A percentile compares a stretch with the other conserved stretches of the same genome.
Evolutionary conservation across 768 basidiomycete genomes (phyloP).

Genomic region (Kondoa subrosea): DNA sequence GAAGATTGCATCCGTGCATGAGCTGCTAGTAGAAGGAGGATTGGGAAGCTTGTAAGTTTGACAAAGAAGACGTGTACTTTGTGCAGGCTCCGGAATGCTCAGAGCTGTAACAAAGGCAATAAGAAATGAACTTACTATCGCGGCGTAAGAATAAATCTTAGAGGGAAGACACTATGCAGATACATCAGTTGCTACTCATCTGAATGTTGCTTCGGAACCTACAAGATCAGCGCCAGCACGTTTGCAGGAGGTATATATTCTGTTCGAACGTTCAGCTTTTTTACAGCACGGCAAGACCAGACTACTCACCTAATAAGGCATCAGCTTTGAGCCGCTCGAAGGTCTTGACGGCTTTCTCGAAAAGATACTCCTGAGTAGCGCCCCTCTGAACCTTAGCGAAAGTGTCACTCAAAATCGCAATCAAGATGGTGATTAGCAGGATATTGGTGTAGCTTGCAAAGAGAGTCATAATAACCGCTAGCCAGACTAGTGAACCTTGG

Average conservation of each 20-base stretch:
- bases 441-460: slow-evolving; percentile 34
- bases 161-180: background rate
- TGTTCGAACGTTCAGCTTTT: too few relatives aligned
- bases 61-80: background rate
- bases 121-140: background rate
- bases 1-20: background rate
- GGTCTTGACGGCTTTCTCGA: slow-evolving; percentile 36
- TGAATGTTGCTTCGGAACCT: background rate
- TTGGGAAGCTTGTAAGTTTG: background rate
- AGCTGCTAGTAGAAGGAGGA: background rate
- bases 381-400: slow-evolving; percentile 87
- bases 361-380: slow-evolving; percentile 36
- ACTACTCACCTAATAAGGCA: slow-evolving; percentile 19
- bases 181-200: background rate
- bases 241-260: background rate
- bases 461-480: background rate
- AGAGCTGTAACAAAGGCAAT: background rate
- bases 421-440: slow-evolving; percentile 51
- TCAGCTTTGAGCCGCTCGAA: slow-evolving; percentile 57
- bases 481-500: slow-evolving; percentile 5
- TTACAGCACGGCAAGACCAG: too few relatives aligned
- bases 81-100: background rate
- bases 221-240: background rate
- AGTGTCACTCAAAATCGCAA: slow-evolving; percentile 70
- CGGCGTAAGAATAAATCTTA: background rate